Evolutionary conservation across 495 filamentous ascomycete species (phyloP), one percentile per base, ranked within the genome.

Genomic region (Trichodelitschia bisporula): DNA sequence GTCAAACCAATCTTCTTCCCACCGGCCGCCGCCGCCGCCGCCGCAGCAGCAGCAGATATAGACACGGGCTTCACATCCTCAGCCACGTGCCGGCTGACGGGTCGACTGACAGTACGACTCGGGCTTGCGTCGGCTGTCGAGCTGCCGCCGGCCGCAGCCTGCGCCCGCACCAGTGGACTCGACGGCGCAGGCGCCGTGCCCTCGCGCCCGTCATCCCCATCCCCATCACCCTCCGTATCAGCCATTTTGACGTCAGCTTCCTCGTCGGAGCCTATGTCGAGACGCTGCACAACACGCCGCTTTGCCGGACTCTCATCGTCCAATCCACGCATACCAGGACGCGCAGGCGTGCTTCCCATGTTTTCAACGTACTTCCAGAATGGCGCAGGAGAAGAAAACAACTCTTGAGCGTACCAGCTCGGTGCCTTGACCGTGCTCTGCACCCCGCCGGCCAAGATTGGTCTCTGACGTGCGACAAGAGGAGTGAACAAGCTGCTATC

Each of bases 231-330:
- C 36, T 51, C 43, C 12, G 70, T 66, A 40, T 62, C 74, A 9
- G 18, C 15, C 49, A 64, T 55, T 25, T 74, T 67, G 6, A 58
- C 50, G 19, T 33, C 30, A 18, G 58, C 54, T 1, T 66, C 59
- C 35, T 66, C 64, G 2, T 74, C 66, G 21, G 83, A 82, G 8
- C 72, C 67, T 32, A 72, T 59, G 37, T 72, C 67, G 18, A 62
- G 68, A 44, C 74, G 86, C 43, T 78, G 89, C 84, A n/a, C 84
- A 95, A 54, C 93, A 95, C 13, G 84, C 80, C n/a, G 89, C 86
- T 0, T 86, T 86, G 14, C 77, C n/a, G n/a, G n/a, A n/a, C n/a
- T n/a, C n/a, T n/a, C n/a, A n/a, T n/a, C n/a, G n/a, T n/a, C n/a
- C n/a, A n/a, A n/a, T n/a, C n/a, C n/a, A n/a, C n/a, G n/a, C n/a